Conservation (phyloP, 2,329 filamentous ascomycete species). For the Botrytis cinerea region DNA sequence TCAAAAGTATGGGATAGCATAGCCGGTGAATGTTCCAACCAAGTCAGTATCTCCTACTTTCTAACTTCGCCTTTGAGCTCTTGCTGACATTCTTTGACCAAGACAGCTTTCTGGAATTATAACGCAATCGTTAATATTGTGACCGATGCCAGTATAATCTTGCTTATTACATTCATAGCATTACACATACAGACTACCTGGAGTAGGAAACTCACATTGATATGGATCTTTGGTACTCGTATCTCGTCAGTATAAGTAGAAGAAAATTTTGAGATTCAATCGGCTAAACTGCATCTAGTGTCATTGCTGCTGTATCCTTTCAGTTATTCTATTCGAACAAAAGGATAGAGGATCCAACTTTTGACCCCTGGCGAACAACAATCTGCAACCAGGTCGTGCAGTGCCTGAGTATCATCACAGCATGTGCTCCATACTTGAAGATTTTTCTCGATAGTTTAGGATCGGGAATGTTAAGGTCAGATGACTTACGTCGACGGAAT, state of each 20-base stretch:
- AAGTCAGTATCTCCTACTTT: background rate
- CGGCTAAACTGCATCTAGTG: constrained; percentile 5
- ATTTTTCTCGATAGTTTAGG: constrained; percentile 16
- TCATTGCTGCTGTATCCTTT: constrained; percentile 13
- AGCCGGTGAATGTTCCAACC: constrained; percentile 12
- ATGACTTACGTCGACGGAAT: constrained; percentile 19
- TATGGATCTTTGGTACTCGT: constrained; percentile 24
- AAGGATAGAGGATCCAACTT: constrained; percentile 1
- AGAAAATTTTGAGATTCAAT: background rate
- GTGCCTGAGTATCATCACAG: constrained; percentile 21
- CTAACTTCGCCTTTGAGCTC: background rate
- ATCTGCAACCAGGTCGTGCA: constrained; percentile 17
- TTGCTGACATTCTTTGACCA: background rate
- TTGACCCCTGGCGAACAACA: constrained; percentile 10
- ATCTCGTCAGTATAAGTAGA: constrained; percentile 2
- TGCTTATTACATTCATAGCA: constrained; percentile 17
- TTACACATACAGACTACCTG: constrained; percentile 15
- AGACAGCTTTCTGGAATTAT: constrained; percentile 22
- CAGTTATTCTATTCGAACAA: constrained; percentile 20
- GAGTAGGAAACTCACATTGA: constrained; percentile 6
- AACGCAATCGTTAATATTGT: constrained; percentile 18
- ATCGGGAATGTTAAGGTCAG: constrained; percentile 16
- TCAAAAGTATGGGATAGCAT: constrained; percentile 21
- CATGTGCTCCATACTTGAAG: constrained; percentile 22
- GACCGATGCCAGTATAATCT: constrained; percentile 15